Conservation (phyloP, 805 yeast genomes). For the Alloascoidea hylecoeti region DNA sequence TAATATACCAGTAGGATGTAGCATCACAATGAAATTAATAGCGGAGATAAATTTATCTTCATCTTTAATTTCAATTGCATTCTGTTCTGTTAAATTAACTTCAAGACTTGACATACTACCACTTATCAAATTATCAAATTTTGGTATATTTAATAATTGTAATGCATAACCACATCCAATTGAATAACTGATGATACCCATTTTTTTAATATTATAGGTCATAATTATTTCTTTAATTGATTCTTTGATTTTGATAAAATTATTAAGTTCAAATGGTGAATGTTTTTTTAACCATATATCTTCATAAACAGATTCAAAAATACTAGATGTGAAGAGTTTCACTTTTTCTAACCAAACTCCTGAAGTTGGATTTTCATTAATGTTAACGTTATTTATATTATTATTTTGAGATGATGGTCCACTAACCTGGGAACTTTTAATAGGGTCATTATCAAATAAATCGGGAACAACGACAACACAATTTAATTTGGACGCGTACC, state of each 20-base stretch:
- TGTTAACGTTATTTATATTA: background rate
- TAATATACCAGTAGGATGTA: background rate
- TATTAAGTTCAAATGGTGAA: conserved; percentile 11
- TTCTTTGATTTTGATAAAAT: conserved; percentile 11
- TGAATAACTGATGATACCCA: conserved; percentile 17
- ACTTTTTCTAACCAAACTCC: conserved; percentile 7
- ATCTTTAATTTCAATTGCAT: background rate
- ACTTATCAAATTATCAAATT: conserved; percentile 9
- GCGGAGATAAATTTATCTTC: background rate
- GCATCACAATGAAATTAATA: background rate
- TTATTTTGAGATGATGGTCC: conserved; percentile 4
- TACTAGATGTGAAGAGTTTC: conserved; percentile 12
- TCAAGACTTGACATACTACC: conserved; percentile 13
- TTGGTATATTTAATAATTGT: conserved; percentile 12
- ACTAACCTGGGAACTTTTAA: conserved; percentile 10
- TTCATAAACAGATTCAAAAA: conserved; percentile 17
- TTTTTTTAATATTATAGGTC: conserved; percentile 13
- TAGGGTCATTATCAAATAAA: conserved; percentile 16
- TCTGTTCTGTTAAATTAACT: conserved; percentile 4
- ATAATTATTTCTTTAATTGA: conserved; percentile 15
- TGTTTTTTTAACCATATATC: conserved; percentile 21
- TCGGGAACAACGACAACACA: conserved; percentile 17
- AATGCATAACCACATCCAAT: conserved; percentile 18
- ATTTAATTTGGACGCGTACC: conserved; percentile 11
- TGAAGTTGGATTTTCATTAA: conserved; percentile 4